Conservation (phyloP, 2,329 filamentous ascomycete genomes). For the Paraphoma sp. region DNA sequence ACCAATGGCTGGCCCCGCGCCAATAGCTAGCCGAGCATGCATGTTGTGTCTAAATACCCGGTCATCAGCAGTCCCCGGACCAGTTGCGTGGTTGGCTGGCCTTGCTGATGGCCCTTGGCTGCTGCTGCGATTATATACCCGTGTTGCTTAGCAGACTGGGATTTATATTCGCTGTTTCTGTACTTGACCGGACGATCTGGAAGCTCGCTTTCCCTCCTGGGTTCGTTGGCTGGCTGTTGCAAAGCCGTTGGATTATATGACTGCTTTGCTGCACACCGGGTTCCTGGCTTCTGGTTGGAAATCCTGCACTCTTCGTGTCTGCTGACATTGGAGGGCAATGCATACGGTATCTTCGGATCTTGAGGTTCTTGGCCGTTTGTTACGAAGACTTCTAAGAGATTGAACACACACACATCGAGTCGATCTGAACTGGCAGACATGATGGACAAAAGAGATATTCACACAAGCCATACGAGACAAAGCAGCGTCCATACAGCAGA, state of each 20-base stretch:
- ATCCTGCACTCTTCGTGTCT: not conserved
- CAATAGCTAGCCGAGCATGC: conserved; percentile 1
- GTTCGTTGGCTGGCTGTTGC: not conserved
- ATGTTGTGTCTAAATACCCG: not conserved
- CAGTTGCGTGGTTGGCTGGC: not conserved
- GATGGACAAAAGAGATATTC: conserved; percentile 24
- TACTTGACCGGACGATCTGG: not conserved
- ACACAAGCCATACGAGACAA: conserved; percentile 23
- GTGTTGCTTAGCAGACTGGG: not conserved
- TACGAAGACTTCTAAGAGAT: not conserved
- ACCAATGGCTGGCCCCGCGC: not conserved
- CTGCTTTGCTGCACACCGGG: not conserved
- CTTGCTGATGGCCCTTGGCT: not conserved
- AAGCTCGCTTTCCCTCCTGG: not conserved
- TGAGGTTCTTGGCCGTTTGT: not conserved
- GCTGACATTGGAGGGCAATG: not conserved
- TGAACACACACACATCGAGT: not conserved
- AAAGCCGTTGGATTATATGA: not conserved
- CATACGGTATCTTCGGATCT: not conserved
- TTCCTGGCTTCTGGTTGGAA: not conserved
- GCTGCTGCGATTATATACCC: not conserved
- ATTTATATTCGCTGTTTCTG: conserved; percentile 1
- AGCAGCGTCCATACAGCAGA: conserved; percentile 26
- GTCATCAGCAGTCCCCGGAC: not conserved
- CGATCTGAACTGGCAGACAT: not conserved